phyloP scores from a whole-genome alignment of 1,284 basidiomycete genomes.

The Ganoderma sinense region DNA sequence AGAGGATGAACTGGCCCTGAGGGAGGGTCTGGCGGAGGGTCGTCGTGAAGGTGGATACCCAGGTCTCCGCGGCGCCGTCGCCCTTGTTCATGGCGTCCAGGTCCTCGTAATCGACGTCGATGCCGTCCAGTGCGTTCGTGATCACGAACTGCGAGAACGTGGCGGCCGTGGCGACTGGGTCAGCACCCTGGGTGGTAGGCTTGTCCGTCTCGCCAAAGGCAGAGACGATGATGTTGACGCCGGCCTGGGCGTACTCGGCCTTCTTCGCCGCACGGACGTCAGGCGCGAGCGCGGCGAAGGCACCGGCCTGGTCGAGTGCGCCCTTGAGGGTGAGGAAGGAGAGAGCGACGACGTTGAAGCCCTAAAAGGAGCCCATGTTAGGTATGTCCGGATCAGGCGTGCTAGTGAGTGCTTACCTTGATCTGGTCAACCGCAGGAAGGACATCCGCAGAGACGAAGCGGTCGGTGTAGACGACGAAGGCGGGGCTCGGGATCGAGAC shows the following conservation, averaged over 20 bases:
- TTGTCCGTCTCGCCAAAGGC: conserved; percentile 58
- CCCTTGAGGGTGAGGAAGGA: conserved; percentile 27
- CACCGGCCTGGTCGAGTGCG: conserved; percentile 22
- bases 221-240: conserved; percentile 57
- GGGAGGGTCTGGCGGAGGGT: conserved; percentile 44
- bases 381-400: background rate
- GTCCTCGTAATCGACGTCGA: conserved; percentile 68
- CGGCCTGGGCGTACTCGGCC: conserved; percentile 51
- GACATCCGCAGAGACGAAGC: conserved; percentile 23
- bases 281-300: conserved; percentile 22
- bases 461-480: conserved; percentile 29
- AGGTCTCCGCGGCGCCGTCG: conserved; percentile 47
- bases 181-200: conserved; percentile 53
- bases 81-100: conserved; percentile 51
- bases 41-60: conserved; percentile 53
- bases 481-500: conserved; percentile 21
- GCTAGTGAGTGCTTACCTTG: conserved; percentile 8
- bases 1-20: conserved; percentile 43
- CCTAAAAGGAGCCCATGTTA: conserved; percentile 3
- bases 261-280: conserved; percentile 45
- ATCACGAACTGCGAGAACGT: conserved; percentile 51
- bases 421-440: conserved; percentile 20
- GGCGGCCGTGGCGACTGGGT: conserved; percentile 51
- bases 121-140: conserved; percentile 51
- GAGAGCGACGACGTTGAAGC: conserved; percentile 28